Conservation (phyloP, 768 basidiomycete genomes). For the Leccinum subgranulosum region DNA sequence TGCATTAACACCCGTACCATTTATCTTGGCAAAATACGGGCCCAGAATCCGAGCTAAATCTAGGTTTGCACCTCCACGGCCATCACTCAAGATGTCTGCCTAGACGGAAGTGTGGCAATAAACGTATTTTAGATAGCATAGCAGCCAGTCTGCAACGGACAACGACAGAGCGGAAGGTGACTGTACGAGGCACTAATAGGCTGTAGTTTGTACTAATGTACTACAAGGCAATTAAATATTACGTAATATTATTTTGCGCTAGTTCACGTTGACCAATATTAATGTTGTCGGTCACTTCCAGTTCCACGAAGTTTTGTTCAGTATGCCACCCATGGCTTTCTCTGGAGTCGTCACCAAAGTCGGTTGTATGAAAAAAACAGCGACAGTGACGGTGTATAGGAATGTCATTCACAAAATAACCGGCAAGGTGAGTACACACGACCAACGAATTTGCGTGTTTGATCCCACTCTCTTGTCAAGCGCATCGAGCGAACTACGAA, state of each 20-base stretch:
- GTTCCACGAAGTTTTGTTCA: constrained; percentile 2
- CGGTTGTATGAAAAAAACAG: constrained; percentile 82
- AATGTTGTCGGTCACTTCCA: neutral
- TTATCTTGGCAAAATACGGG: constrained; percentile 45
- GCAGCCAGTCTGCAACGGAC: neutral
- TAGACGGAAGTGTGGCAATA: neutral
- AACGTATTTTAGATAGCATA: neutral
- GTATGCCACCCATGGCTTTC: constrained; percentile 78
- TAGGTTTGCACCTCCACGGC: constrained; percentile 36
- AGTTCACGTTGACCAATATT: too few species aligned
- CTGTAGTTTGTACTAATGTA: too few species aligned
- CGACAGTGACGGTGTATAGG: constrained; percentile 77
- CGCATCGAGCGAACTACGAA: constrained; percentile 74
- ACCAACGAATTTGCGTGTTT: neutral
- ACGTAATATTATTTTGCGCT: neutral
- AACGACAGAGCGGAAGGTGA: too few species aligned
- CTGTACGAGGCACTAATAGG: too few species aligned
- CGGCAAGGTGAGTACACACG: constrained; percentile 58
- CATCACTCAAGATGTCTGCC: constrained; percentile 8
- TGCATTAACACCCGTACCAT: constrained; percentile 50
- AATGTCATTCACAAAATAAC: constrained; percentile 70
- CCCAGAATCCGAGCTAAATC: constrained; percentile 41
- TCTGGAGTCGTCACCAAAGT: constrained; percentile 75
- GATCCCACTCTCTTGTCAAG: constrained; percentile 35
- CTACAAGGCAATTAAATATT: neutral